Base-by-base conservation (phyloP, 2,329 filamentous ascomycete genomes). In the Fusarium multiceps region DNA sequence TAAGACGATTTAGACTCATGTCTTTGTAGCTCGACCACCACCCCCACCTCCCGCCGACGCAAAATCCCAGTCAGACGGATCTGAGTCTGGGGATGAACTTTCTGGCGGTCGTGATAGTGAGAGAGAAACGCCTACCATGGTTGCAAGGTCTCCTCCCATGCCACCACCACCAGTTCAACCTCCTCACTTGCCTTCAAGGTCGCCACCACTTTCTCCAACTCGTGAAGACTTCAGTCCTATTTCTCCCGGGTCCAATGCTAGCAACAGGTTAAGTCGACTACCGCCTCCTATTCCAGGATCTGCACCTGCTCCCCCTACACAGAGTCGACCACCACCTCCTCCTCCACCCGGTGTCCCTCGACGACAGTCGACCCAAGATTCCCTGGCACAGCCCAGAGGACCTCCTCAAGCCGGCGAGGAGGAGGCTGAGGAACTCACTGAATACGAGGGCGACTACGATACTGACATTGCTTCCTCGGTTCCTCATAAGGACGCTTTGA, bases 361-460 rank as follows among this genome's bases (percentile, higher is more conserved):
- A 68, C 87, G 89, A 66, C 84, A 86, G 68, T 88, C 89, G 9
- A 91, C 90, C 3, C 81, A 83, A 49, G 88, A 91, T 70, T 84
- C 83, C 55, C 82, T 82, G 49, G 73, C 78, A 3, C 72, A 81
- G 13, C 81, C 83, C 14, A 72, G 80, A 57, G 76, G 85, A 66
- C 80, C 80, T 13, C 72, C 75, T 12, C 79, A 82, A 60, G 83
- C 82, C 65, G 86, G 82, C 25, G 90, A 92, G 32, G 89, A 89
- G 32, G 90, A 91, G 16, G 90, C 89, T 27, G 93, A 92, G 63
- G 94, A 97, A 75, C 87, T 93, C 34, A 97, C 93, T 0, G 95
- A 98, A 76, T 98, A 98, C 76, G 96, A 99, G 77, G 96, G 95
- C 9, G 96, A 98, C 77, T 98, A 98, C 78, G 96, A 98, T 74